These are phyloP conservation scores for Micromonas commoda DNA, from an alignment of 139 green algal species.

Conservation along the genomic window DNA sequence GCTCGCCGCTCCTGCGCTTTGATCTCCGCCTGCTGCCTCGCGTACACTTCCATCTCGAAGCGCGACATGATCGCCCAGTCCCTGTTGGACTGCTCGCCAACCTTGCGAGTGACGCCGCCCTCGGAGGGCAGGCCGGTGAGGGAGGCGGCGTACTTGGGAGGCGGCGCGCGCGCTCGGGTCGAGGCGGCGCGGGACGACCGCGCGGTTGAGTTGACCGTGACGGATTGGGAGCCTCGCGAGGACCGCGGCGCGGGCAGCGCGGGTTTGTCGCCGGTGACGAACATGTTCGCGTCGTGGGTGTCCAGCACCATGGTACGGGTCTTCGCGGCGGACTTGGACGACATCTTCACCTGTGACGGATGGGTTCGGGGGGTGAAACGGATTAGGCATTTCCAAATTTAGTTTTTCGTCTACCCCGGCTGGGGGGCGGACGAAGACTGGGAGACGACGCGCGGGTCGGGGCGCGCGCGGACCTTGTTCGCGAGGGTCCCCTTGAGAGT, in stretches of 20 bases:
- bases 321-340: not conserved
- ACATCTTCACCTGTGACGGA: not conserved
- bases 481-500: no score
- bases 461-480: no score
- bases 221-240: no score
- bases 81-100: no score
- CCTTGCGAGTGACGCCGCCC: not conserved
- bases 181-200: no score
- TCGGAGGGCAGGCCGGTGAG: not conserved
- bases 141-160: not conserved
- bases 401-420: no score
- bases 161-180: no score
- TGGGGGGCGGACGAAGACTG: no score
- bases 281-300: not conserved
- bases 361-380: not conserved
- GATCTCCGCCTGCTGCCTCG: not conserved
- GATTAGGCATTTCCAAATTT: no score
- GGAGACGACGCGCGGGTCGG: no score
- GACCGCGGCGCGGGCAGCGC: no score
- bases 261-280: not conserved
- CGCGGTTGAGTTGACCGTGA: no score
- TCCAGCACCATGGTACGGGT: not conserved
- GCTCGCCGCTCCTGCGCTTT: not conserved
- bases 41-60: not conserved
- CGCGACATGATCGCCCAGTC: not conserved